Conservation (phyloP, 306 rosid genomes). For the Quercus mongolica region DNA sequence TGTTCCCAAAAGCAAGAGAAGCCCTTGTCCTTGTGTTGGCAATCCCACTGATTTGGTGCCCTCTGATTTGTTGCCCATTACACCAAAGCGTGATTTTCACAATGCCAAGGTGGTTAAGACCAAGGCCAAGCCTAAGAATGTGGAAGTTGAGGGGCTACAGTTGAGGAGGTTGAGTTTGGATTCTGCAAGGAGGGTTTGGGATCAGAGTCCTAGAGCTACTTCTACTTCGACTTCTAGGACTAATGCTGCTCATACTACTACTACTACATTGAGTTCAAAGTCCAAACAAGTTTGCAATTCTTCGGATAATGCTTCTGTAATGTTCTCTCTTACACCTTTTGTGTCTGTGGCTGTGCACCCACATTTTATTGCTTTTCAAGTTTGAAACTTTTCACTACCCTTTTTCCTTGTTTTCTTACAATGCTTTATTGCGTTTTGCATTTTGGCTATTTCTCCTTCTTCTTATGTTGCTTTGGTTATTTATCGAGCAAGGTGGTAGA, state of each 20-base stretch:
- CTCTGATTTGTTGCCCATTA: conserved; percentile 27
- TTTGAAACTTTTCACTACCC: too few species aligned
- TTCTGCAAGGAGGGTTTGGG: conserved; percentile 63
- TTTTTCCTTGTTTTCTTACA: too few species aligned
- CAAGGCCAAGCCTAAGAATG: not conserved
- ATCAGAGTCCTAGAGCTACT: conserved; percentile 18
- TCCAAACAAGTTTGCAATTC: conserved; percentile 25
- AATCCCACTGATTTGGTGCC: conserved; percentile 58
- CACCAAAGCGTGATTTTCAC: conserved; percentile 3
- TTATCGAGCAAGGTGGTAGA: too few species aligned
- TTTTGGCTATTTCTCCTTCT: too few species aligned
- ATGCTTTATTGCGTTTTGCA: too few species aligned
- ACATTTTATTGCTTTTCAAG: not conserved
- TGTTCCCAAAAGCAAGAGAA: conserved; percentile 47
- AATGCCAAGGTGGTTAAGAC: not conserved
- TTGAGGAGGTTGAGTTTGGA: conserved; percentile 70
- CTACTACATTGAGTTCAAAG: conserved; percentile 24
- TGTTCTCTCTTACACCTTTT: not conserved
- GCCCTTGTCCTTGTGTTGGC: conserved; percentile 49
- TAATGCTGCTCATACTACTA: not conserved
- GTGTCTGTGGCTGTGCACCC: not conserved
- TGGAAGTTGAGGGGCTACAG: conserved; percentile 13
- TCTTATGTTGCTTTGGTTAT: too few species aligned
- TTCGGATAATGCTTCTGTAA: conserved; percentile 6
- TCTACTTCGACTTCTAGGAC: not conserved